Conservation (phyloP, 495 filamentous ascomycete species). For the Aspergillus bridgeri region DNA sequence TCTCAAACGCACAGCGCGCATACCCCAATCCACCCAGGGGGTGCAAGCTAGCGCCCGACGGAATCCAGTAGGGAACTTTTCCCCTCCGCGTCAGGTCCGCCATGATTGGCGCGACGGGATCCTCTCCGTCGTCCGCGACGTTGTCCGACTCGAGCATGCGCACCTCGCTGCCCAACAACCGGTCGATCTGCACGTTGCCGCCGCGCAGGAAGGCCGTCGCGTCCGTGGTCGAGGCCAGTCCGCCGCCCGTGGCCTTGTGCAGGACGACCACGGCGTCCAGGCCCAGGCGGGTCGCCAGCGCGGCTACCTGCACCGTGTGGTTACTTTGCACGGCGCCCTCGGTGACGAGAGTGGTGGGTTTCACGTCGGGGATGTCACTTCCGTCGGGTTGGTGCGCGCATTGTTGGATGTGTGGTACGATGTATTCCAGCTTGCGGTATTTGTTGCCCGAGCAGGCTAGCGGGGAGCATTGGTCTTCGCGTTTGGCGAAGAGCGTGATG, state of each 20-base stretch:
- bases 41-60: conserved; percentile 40
- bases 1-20: conserved; percentile 37
- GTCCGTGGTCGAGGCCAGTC: conserved; percentile 14
- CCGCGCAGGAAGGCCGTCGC: conserved; percentile 18
- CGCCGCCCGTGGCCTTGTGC: conserved; percentile 30
- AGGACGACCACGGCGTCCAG: conserved; percentile 29
- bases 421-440: conserved; percentile 45
- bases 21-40: conserved; percentile 39
- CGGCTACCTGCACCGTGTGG: conserved; percentile 39
- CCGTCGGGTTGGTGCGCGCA: conserved; percentile 1
- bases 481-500: conserved; percentile 33
- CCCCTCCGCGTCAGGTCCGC: conserved; percentile 16
- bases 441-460: conserved; percentile 41
- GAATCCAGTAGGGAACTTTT: conserved; percentile 34
- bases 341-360: conserved; percentile 34
- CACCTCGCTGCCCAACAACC: conserved; percentile 37
- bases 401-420: conserved; percentile 36
- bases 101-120: conserved; percentile 20
- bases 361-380: background rate
- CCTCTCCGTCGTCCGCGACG: conserved; percentile 10
- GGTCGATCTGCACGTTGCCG: conserved; percentile 32
- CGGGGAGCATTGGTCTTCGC: conserved; percentile 40
- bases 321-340: conserved; percentile 43
- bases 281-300: conserved; percentile 27
- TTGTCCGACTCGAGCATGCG: conserved; percentile 27